Percentiles rank a stretch among this genome's conserved stretches.
These are phyloP conservation scores for Metroxylon sagu DNA, from an alignment of 176 grass and related monocot genomes.

Conservation along the genomic window DNA sequence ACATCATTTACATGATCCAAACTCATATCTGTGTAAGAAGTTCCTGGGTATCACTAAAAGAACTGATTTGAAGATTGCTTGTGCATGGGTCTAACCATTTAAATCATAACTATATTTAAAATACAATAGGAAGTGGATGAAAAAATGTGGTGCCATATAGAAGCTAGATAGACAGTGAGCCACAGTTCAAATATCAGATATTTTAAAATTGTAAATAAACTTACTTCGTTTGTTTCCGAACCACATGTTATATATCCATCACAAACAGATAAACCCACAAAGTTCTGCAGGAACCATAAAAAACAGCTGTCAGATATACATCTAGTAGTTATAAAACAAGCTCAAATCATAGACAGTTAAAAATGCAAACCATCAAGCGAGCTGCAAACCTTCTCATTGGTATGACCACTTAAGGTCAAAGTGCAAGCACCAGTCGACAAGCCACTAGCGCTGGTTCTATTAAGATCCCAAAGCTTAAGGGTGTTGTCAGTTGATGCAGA, in stretches of 20 bases:
- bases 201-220: constrained; percentile 23
- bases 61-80: no score
- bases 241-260: constrained; percentile 94
- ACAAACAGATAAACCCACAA: constrained; percentile 89
- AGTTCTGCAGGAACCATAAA: constrained; percentile 64
- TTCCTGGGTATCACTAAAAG: no score
- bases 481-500: constrained; percentile 96
- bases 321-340: not conserved
- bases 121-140: no score
- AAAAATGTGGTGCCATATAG: no score
- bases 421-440: constrained; percentile 59
- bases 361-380: constrained; percentile 2
- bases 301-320: constrained; percentile 3
- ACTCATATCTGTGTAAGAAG: no score
- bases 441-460: constrained; percentile 45
- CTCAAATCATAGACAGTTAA: constrained; percentile 3
- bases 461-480: constrained; percentile 98
- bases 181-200: no score
- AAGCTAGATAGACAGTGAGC: no score
- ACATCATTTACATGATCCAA: no score
- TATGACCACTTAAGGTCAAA: constrained; percentile 73
- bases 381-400: constrained; percentile 76
- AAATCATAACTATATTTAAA: no score
- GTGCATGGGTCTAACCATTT: no score
- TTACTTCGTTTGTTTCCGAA: constrained; percentile 93